Percentiles rank a stretch among this genome's conserved stretches.
phyloP scores from a whole-genome alignment of 2,329 filamentous ascomycete genomes.

The Pseudocercospora pini-densiflorae region DNA sequence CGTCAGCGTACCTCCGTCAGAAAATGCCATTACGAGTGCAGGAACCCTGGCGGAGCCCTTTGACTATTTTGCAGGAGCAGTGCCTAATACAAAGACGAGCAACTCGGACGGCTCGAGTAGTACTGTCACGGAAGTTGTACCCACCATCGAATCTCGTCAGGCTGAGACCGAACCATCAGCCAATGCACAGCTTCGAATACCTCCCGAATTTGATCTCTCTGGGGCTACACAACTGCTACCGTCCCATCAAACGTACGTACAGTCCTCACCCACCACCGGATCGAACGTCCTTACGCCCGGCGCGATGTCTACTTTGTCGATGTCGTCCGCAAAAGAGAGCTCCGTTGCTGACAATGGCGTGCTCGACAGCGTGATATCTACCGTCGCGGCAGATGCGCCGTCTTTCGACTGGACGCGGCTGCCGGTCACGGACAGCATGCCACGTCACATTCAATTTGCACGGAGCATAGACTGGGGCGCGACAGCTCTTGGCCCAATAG shows the following conservation, averaged over 20 bases:
- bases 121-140: slow-evolving; percentile 25
- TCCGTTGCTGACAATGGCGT: slow-evolving; percentile 20
- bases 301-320: slow-evolving; percentile 19
- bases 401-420: slow-evolving; percentile 85
- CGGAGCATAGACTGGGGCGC: slow-evolving; percentile 73
- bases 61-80: slow-evolving; percentile 36
- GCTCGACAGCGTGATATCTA: slow-evolving; percentile 34
- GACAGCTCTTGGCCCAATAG: slow-evolving; percentile 76
- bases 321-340: slow-evolving; percentile 20
- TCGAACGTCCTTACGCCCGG: slow-evolving; percentile 21
- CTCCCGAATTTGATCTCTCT: slow-evolving; percentile 26
- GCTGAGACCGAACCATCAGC: not conserved
- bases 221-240: slow-evolving; percentile 31
- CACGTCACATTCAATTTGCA: slow-evolving; percentile 73
- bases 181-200: slow-evolving; percentile 10
- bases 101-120: slow-evolving; percentile 20
- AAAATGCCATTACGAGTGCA: slow-evolving; percentile 4
- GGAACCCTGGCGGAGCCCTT: slow-evolving; percentile 25
- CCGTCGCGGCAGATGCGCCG: slow-evolving; percentile 40
- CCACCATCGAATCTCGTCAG: slow-evolving; percentile 31
- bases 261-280: slow-evolving; percentile 18
- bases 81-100: slow-evolving; percentile 10
- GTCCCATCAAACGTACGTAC: slow-evolving; percentile 33
- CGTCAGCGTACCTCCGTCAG: slow-evolving; percentile 35
- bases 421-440: slow-evolving; percentile 65